A percentile compares a stretch with the other conserved stretches of the same genome.
Conservation (phyloP, 108 stramenopile species). For the Conticribra weissflogii region DNA sequence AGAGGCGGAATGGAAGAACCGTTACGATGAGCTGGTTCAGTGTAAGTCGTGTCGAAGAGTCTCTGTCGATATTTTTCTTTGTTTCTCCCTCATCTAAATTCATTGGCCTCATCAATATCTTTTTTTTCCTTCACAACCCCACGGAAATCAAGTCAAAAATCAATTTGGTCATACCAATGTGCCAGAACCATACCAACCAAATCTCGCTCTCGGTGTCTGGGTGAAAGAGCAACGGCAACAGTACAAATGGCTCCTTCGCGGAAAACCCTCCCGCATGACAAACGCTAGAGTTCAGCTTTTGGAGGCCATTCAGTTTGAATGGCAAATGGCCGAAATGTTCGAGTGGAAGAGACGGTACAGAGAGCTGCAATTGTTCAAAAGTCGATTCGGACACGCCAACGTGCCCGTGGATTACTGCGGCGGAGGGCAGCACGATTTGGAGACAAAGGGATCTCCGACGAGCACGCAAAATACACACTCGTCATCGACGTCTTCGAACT, state of each 20-base stretch:
- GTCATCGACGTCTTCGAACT: neutral
- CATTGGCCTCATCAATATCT: too few species aligned
- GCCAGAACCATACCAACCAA: neutral
- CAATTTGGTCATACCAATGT: neutral
- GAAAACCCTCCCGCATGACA: neutral
- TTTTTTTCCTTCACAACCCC: too few species aligned
- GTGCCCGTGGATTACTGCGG: neutral
- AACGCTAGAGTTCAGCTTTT: neutral
- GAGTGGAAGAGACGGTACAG: neutral
- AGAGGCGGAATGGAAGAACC: neutral
- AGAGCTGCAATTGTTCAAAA: neutral
- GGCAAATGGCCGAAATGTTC: neutral
- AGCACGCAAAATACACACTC: too few species aligned
- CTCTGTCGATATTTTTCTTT: too few species aligned
- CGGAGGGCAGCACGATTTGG: too few species aligned
- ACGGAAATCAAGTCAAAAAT: too few species aligned
- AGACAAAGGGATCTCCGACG: neutral
- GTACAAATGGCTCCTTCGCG: neutral
- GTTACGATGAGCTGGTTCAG: neutral
- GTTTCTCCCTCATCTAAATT: too few species aligned
- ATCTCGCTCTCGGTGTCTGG: neutral
- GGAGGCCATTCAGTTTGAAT: neutral
- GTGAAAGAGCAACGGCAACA: constrained; percentile 1
- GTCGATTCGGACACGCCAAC: neutral
- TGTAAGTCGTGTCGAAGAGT: too few species aligned